Percentiles rank a stretch among this genome's conserved stretches.
These are phyloP conservation scores for Mycena epipterygia DNA, from an alignment of 768 basidiomycete species.

Conservation along the genomic window DNA sequence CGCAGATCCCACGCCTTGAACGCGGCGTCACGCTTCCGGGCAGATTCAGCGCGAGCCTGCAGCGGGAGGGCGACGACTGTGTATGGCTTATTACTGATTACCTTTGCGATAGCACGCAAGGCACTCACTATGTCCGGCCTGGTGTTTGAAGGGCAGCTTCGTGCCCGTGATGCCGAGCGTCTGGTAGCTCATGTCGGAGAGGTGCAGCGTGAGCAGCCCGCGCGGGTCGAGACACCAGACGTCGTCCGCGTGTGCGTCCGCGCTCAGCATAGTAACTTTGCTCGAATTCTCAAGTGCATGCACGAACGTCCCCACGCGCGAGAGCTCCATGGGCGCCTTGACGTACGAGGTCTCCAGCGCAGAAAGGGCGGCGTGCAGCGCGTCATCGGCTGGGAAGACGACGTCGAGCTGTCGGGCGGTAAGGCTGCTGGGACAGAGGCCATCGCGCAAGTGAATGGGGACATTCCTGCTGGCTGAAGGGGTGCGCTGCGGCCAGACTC, in stretches of 20 bases:
- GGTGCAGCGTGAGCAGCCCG: conserved; percentile 68
- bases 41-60: conserved; percentile 50
- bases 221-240: conserved; percentile 80
- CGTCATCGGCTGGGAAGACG: conserved; percentile 63
- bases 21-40: conserved; percentile 55
- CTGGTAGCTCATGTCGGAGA: conserved; percentile 72
- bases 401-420: conserved; percentile 66
- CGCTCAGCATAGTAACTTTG: conserved; percentile 53
- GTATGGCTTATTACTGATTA: no score
- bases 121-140: conserved; percentile 60
- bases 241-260: conserved; percentile 57
- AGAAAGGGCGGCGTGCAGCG: conserved; percentile 55
- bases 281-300: conserved; percentile 39
- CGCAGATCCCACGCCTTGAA: conserved; percentile 65
- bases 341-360: conserved; percentile 59
- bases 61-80: no score
- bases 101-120: no score
- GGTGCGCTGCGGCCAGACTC: conserved; percentile 48
- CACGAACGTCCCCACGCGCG: conserved; percentile 35
- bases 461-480: conserved; percentile 62
- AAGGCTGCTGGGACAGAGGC: not conserved
- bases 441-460: not conserved
- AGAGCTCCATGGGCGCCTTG: conserved; percentile 58
- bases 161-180: conserved; percentile 70
- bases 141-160: conserved; percentile 66